phyloP scores from a whole-genome alignment of 768 basidiomycete genomes.

The Mycena kentingensis region DNA sequence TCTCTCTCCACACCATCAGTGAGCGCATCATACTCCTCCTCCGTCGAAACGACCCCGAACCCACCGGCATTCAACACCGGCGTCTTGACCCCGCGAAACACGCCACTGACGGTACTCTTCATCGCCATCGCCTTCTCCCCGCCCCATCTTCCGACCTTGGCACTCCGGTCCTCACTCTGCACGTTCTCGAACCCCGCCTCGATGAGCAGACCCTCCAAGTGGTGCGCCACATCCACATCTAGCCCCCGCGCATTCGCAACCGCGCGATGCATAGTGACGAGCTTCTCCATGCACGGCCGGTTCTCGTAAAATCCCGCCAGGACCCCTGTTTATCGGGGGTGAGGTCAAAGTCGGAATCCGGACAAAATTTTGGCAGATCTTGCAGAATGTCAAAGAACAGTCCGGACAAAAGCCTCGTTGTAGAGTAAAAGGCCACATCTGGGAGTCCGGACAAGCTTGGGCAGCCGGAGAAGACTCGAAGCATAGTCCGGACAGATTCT shows the following conservation, averaged over 20 bases:
- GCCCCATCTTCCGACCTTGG: conserved; percentile 19
- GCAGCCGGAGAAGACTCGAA: too few species aligned
- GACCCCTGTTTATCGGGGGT: too few species aligned
- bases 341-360: too few species aligned
- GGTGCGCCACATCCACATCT: conserved; percentile 1
- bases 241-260: conserved; percentile 5
- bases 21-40: conserved; percentile 8
- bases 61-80: conserved; percentile 14
- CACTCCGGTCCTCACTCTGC: background rate
- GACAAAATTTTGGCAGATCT: too few species aligned
- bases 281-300: conserved; percentile 4
- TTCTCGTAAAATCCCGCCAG: too few species aligned
- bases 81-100: conserved; percentile 10
- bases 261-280: conserved; percentile 4
- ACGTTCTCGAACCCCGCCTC: conserved; percentile 16
- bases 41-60: conserved; percentile 2
- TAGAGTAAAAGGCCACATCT: too few species aligned
- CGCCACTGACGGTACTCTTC: conserved; percentile 7
- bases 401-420: too few species aligned
- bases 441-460: too few species aligned
- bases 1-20: conserved; percentile 5
- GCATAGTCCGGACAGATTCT: too few species aligned
- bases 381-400: too few species aligned
- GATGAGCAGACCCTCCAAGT: conserved; percentile 12
- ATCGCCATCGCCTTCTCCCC: conserved; percentile 11